Evolutionary conservation across 768 basidiomycete species (phyloP).

Genomic region (Hypholoma fasciculare): DNA sequence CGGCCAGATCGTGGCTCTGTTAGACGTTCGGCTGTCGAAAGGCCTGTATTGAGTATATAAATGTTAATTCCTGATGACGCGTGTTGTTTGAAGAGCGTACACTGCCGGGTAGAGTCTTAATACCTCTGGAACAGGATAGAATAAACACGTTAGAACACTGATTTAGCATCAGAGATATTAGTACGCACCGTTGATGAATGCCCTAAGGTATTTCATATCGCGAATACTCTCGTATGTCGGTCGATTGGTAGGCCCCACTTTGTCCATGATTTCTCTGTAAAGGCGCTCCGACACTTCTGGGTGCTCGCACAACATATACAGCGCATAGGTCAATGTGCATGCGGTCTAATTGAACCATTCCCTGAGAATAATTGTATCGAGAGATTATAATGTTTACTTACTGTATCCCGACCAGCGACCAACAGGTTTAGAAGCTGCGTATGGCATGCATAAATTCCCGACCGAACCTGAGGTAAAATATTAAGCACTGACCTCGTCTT

Average conservation of each 20-base stretch:
- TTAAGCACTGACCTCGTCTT: constrained; percentile 16
- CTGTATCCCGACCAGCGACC: constrained; percentile 54
- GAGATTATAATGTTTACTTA: constrained; percentile 9
- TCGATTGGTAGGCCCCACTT: constrained; percentile 33
- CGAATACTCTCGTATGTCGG: constrained; percentile 47
- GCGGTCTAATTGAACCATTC: constrained; percentile 29
- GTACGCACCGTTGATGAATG: constrained; percentile 31
- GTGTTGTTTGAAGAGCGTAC: constrained; percentile 14
- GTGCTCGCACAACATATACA: constrained; percentile 45
- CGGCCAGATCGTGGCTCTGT: constrained; percentile 17
- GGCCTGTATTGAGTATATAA: constrained; percentile 7
- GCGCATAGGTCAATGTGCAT: constrained; percentile 37
- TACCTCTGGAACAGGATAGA: constrained; percentile 30
- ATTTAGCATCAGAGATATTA: background rate
- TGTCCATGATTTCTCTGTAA: constrained; percentile 38
- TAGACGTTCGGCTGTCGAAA: constrained; percentile 14
- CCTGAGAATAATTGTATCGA: background rate
- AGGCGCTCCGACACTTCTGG: constrained; percentile 36
- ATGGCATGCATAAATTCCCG: background rate
- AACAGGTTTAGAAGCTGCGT: constrained; percentile 48
- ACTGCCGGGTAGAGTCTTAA: constrained; percentile 39
- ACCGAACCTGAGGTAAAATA: background rate
- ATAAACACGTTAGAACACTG: background rate
- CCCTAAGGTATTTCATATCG: constrained; percentile 41
- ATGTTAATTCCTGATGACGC: background rate